These are phyloP conservation scores for Thelonectria blattea DNA, from an alignment of 2,329 filamentous ascomycete species.

Conservation along the genomic window DNA sequence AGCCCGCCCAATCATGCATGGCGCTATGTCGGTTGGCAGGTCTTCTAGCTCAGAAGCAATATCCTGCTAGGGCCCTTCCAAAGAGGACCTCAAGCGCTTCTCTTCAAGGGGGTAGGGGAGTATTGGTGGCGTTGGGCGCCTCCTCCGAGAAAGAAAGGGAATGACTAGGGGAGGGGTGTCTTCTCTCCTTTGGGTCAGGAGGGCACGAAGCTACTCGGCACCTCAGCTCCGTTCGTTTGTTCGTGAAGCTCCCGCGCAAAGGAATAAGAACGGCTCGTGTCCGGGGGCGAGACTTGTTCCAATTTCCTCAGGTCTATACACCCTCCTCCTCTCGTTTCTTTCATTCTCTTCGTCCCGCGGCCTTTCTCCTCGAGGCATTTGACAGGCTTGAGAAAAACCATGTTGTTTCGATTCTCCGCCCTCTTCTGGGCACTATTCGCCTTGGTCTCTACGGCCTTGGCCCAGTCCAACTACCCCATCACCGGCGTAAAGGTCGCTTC, in stretches of 20 bases:
- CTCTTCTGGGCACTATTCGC: neutral
- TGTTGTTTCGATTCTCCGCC: conserved; percentile 3
- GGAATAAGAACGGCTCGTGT: conserved; percentile 5
- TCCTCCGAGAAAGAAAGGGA: neutral
- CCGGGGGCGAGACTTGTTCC: neutral
- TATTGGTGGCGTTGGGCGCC: neutral
- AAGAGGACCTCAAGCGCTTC: neutral
- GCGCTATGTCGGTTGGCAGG: neutral
- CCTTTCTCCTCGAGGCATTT: neutral
- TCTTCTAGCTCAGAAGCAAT: neutral
- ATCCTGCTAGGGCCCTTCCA: neutral
- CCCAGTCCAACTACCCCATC: conserved; percentile 69
- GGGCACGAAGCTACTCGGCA: neutral
- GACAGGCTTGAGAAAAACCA: neutral
- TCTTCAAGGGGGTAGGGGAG: neutral
- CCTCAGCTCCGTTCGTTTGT: neutral
- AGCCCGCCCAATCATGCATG: neutral
- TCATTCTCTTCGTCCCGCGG: neutral
- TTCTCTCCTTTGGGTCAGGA: neutral
- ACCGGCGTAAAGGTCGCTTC: conserved; percentile 76
- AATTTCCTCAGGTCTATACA: neutral
- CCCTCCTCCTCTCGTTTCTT: conserved; percentile 3
- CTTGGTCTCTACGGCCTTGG: neutral
- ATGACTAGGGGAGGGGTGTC: neutral
- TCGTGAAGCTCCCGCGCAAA: neutral